These are phyloP conservation scores for Thinopyrum elongatum DNA, from an alignment of 176 grass and related monocot genomes.

Conservation along the genomic window DNA sequence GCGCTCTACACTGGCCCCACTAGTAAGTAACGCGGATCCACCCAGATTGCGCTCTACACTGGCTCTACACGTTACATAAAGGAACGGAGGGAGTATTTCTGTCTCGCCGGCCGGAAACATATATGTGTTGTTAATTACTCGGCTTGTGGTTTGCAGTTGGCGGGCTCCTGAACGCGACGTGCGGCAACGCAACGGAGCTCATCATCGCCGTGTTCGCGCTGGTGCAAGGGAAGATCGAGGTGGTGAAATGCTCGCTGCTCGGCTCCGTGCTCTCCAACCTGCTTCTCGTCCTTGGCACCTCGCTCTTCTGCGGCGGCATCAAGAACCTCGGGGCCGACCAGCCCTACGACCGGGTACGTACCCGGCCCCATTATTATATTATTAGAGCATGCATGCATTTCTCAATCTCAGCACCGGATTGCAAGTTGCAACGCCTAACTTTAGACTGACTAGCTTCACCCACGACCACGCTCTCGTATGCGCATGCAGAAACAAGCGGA, in stretches of 20 bases:
- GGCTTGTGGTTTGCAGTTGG: conserved; percentile 48
- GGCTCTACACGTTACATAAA: too few species aligned
- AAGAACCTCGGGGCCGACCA: conserved; percentile 56
- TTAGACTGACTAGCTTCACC: neutral
- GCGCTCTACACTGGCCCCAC: conserved; percentile 85
- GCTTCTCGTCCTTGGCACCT: conserved; percentile 85
- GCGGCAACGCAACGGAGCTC: conserved; percentile 91
- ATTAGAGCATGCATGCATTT: neutral
- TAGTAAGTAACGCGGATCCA: conserved; percentile 34
- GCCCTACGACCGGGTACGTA: conserved; percentile 56
- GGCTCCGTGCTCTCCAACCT: conserved; percentile 95
- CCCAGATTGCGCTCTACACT: too few species aligned
- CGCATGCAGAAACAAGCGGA: conserved; percentile 57
- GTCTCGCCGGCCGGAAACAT: neutral
- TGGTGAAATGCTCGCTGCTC: conserved; percentile 89
- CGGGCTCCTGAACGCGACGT: conserved; percentile 92
- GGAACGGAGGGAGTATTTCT: too few species aligned
- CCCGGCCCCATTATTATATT: neutral
- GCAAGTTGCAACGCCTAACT: neutral
- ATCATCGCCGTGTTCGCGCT: conserved; percentile 94
- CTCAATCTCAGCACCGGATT: neutral
- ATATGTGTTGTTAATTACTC: neutral
- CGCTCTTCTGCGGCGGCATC: conserved; percentile 77
- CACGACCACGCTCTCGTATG: neutral
- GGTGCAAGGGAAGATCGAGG: conserved; percentile 64